Conservation (phyloP, 768 basidiomycete species). For the Dendrothele bispora region DNA sequence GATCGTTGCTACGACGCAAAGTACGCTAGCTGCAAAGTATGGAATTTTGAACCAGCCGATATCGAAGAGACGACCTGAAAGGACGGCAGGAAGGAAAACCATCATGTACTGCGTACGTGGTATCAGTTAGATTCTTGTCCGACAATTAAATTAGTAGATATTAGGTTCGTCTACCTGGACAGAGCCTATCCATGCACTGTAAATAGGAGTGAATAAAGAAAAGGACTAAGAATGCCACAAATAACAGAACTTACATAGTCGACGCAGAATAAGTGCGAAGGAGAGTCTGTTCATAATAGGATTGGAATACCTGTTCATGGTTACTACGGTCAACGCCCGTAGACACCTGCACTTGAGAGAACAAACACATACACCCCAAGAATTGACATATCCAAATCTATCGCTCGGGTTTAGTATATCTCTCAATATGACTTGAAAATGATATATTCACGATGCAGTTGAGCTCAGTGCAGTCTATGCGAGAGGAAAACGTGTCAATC, state of each 20-base stretch:
- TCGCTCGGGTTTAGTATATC: too few species aligned
- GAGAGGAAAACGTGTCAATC: too few species aligned
- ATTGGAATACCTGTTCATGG: conserved; percentile 61
- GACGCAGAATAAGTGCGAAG: conserved; percentile 54
- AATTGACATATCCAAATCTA: conserved; percentile 69
- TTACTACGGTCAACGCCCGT: not conserved
- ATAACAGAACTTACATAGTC: conserved; percentile 48
- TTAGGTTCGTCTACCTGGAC: conserved; percentile 46
- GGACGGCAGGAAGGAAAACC: conserved; percentile 58
- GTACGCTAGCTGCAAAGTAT: conserved; percentile 43
- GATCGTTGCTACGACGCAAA: conserved; percentile 58
- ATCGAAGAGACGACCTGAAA: conserved; percentile 73
- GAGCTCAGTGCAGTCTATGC: too few species aligned
- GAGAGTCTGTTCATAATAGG: conserved; percentile 62
- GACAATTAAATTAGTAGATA: too few species aligned
- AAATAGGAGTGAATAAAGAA: not conserved
- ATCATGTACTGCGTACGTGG: conserved; percentile 50
- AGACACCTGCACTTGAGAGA: not conserved
- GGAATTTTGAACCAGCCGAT: conserved; percentile 62
- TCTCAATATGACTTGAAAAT: too few species aligned
- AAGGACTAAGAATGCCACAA: not conserved
- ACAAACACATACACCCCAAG: conserved; percentile 62
- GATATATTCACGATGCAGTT: too few species aligned
- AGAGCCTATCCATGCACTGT: conserved; percentile 80
- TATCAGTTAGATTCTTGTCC: not conserved